Percentiles rank a stretch among this genome's conserved stretches.
Evolutionary conservation across 2,329 filamentous ascomycete species (phyloP).

Genomic region (Penicillium freii): DNA sequence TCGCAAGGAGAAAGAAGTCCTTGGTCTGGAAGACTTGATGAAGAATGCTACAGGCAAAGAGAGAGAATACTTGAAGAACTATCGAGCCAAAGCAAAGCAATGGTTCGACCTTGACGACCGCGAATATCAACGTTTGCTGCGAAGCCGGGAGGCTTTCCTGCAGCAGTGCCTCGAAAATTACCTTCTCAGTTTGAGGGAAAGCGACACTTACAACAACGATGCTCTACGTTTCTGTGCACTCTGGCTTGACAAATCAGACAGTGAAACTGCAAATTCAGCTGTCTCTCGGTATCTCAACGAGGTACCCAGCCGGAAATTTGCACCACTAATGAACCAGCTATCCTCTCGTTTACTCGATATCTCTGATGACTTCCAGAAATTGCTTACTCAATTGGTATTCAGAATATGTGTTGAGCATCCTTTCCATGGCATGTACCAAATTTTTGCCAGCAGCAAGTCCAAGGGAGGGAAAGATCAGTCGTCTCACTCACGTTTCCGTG

Average conservation of each 20-base stretch:
- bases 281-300: constrained; percentile 67
- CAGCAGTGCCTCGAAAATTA: constrained; percentile 91
- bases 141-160: constrained; percentile 78
- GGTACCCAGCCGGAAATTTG: constrained; percentile 90
- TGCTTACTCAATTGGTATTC: constrained; percentile 71
- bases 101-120: constrained; percentile 90
- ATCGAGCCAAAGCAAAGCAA: constrained; percentile 70
- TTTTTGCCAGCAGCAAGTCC: constrained; percentile 76
- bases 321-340: constrained; percentile 88
- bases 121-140: constrained; percentile 75
- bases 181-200: constrained; percentile 76
- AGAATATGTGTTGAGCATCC: constrained; percentile 90
- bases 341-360: constrained; percentile 84
- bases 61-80: constrained; percentile 57
- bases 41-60: constrained; percentile 51
- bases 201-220: constrained; percentile 85
- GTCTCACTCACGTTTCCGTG: constrained; percentile 69
- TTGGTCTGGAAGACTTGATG: constrained; percentile 65
- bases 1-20: constrained; percentile 76
- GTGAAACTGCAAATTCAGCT: constrained; percentile 71
- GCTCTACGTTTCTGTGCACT: constrained; percentile 88
- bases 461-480: constrained; percentile 68
- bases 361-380: constrained; percentile 67
- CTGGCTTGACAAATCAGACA: constrained; percentile 86
- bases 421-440: constrained; percentile 95